phyloP scores from a whole-genome alignment of 495 filamentous ascomycete genomes.

The Aspergillus wentii region DNA sequence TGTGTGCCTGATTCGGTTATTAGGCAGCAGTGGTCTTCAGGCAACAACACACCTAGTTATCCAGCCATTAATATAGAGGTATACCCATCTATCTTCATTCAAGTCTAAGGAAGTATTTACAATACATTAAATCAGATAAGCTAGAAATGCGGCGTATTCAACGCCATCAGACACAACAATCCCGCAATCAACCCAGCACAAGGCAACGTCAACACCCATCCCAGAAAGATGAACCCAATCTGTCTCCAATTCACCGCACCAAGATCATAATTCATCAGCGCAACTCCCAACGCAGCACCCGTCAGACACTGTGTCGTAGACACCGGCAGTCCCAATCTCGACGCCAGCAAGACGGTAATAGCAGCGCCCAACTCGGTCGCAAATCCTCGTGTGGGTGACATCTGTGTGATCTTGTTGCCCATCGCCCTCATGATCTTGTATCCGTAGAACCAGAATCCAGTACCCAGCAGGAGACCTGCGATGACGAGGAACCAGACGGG shows the following conservation, averaged over 20 bases:
- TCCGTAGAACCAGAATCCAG: conserved; percentile 67
- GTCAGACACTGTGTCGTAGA: conserved; percentile 37
- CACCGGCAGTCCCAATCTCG: conserved; percentile 44
- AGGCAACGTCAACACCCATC: conserved; percentile 37
- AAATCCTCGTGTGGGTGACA: conserved; percentile 64
- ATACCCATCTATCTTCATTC: not conserved
- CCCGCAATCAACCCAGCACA: conserved; percentile 32
- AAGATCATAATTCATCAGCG: conserved; percentile 36
- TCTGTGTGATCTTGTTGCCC: conserved; percentile 65
- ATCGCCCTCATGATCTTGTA: conserved; percentile 67
- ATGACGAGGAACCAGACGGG: conserved; percentile 66
- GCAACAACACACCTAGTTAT: no score
- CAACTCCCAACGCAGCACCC: conserved; percentile 32
- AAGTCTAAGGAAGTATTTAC: not conserved
- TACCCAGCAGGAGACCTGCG: conserved; percentile 49
- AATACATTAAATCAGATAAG: not conserved
- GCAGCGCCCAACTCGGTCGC: conserved; percentile 66
- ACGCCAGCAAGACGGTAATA: conserved; percentile 64
- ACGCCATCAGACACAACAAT: conserved; percentile 29
- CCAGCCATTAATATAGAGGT: no score
- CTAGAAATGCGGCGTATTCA: conserved; percentile 35
- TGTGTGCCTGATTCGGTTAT: no score
- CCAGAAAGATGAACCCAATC: conserved; percentile 27
- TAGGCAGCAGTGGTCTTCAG: no score
- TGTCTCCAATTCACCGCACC: conserved; percentile 35